phyloP scores from a whole-genome alignment of 768 basidiomycete genomes.

The Kwoniella dejecticola region DNA sequence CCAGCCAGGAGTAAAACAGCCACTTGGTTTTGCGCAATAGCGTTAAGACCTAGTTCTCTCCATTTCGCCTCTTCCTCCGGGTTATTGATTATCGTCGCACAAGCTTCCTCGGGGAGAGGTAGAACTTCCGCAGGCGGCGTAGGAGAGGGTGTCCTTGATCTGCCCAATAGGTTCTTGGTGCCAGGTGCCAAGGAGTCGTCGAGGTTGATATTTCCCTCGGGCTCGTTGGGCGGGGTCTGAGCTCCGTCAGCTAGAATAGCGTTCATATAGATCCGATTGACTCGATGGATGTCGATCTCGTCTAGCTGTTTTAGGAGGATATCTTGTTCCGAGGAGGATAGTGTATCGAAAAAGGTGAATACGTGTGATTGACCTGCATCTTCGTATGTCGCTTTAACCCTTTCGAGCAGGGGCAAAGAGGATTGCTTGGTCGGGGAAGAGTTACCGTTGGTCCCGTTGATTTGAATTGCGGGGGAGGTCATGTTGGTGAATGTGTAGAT shows the following conservation, averaged over 20 bases:
- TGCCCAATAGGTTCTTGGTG: slow-evolving; percentile 28
- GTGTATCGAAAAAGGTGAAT: slow-evolving; percentile 78
- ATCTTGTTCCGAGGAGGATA: slow-evolving; percentile 67
- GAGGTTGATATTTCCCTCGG: slow-evolving; percentile 28
- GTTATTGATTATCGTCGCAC: slow-evolving; percentile 64
- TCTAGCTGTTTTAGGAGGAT: slow-evolving; percentile 72
- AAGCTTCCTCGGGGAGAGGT: slow-evolving; percentile 77
- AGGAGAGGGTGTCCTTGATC: slow-evolving; percentile 39
- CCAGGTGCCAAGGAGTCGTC: slow-evolving; percentile 6
- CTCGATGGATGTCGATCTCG: slow-evolving; percentile 80
- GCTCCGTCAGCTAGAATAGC: slow-evolving; percentile 64
- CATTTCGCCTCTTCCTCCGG: slow-evolving; percentile 63
- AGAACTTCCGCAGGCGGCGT: slow-evolving; percentile 63
- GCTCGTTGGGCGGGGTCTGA: slow-evolving; percentile 25
- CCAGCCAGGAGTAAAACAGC: slow-evolving; percentile 98
- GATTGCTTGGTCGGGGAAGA: not conserved
- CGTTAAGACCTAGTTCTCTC: slow-evolving; percentile 75
- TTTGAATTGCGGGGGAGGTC: slow-evolving; percentile 1
- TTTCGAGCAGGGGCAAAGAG: slow-evolving; percentile 12
- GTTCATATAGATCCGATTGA: slow-evolving; percentile 81
- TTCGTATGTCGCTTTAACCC: slow-evolving; percentile 60
- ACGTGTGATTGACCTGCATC: slow-evolving; percentile 85
- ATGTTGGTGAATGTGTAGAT: not conserved
- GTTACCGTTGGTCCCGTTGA: slow-evolving; percentile 1
- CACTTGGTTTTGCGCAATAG: slow-evolving; percentile 78